These are phyloP conservation scores for Termitomyces sp. DNA, from an alignment of 1,284 basidiomycete genomes.

Conservation along the genomic window DNA sequence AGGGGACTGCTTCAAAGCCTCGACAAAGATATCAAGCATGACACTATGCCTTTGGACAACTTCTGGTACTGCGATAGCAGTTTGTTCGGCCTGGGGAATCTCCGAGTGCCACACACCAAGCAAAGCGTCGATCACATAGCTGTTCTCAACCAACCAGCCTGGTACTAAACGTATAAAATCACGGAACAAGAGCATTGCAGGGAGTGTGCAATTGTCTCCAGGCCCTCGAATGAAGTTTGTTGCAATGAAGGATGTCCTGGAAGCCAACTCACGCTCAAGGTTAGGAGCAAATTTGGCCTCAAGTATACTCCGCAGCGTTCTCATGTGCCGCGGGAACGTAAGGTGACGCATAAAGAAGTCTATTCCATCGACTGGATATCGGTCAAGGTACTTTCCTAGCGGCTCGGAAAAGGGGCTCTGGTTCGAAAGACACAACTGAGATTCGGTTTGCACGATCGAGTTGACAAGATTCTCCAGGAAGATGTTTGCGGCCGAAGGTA, in stretches of 20 bases:
- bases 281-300: constrained; percentile 74
- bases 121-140: constrained; percentile 62
- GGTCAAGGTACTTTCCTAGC: constrained; percentile 86
- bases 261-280: constrained; percentile 70
- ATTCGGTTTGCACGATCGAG: constrained; percentile 91
- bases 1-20: constrained; percentile 59
- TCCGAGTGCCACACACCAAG: constrained; percentile 70
- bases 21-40: constrained; percentile 75
- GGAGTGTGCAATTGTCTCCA: constrained; percentile 51
- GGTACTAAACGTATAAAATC: constrained; percentile 71
- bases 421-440: constrained; percentile 85
- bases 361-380: constrained; percentile 83
- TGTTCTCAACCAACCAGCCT: constrained; percentile 70
- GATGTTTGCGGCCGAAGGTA: constrained; percentile 89
- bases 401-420: constrained; percentile 94
- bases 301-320: constrained; percentile 78
- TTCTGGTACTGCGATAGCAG: constrained; percentile 44
- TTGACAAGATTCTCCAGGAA: constrained; percentile 88
- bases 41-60: constrained; percentile 61
- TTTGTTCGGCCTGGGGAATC: constrained; percentile 42
- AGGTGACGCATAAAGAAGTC: constrained; percentile 84
- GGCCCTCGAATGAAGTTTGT: constrained; percentile 52
- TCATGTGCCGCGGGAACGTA: constrained; percentile 68
- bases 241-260: constrained; percentile 60
- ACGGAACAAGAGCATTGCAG: constrained; percentile 71